phyloP scores from a whole-genome alignment of 495 filamentous ascomycete genomes.

The Hyaloscypha variabilis region DNA sequence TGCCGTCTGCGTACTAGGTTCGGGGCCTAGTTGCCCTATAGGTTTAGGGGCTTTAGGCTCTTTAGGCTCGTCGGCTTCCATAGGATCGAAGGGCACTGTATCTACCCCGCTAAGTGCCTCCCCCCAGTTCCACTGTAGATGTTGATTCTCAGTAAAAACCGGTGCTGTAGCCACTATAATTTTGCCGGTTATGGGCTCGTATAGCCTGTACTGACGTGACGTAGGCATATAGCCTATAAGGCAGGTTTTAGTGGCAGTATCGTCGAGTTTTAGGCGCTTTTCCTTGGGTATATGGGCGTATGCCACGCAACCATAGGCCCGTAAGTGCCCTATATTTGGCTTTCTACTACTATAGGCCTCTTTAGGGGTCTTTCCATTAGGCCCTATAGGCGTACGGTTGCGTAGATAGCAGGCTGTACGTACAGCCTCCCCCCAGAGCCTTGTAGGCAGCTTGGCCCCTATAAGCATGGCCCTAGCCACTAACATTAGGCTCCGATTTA shows the following conservation, averaged over 20 bases:
- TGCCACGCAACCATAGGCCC: not conserved
- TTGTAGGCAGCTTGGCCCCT: slow-evolving; percentile 1
- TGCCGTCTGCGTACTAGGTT: not conserved
- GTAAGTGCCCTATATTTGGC: not conserved
- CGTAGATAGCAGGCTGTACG: slow-evolving; percentile 9
- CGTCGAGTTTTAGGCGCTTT: not conserved
- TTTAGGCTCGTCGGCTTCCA: not conserved
- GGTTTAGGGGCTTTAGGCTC: not conserved
- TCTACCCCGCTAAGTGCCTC: not conserved
- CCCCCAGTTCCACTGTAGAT: not conserved
- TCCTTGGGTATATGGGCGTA: not conserved
- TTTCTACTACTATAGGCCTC: slow-evolving; percentile 11
- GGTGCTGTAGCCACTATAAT: slow-evolving; percentile 16
- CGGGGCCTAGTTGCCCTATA: not conserved
- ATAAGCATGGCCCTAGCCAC: slow-evolving; percentile 5
- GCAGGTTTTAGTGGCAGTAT: not conserved
- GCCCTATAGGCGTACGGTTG: slow-evolving; percentile 15
- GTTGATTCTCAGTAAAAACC: not conserved
- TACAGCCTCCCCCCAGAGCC: slow-evolving; percentile 10
- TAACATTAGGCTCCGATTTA: slow-evolving; percentile 11
- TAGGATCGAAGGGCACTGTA: not conserved
- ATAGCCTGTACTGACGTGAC: slow-evolving; percentile 9
- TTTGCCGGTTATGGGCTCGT: not conserved
- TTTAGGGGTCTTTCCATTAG: slow-evolving; percentile 14
- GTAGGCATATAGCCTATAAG: slow-evolving; percentile 17